Base-by-base conservation (phyloP, 1,284 basidiomycete genomes). In the Puccinia polysora region DNA sequence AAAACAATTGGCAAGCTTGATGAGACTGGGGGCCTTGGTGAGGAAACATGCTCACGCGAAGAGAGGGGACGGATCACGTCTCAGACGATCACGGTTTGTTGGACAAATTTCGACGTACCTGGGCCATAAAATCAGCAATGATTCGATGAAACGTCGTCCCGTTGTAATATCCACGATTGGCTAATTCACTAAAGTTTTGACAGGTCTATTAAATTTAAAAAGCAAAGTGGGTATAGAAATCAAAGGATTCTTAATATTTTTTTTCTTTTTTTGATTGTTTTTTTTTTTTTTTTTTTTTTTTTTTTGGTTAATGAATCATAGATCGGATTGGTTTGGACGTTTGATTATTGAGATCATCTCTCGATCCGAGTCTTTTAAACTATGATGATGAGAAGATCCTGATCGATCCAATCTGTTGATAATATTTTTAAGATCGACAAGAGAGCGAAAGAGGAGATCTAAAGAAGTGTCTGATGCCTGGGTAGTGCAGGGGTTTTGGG, bases 141-240 rank as follows among this genome's bases (percentile, higher is more conserved):
- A 74, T 38, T 47, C 63, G 20, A 65, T 62, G 62, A 47, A 70
- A 67, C 14, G 59, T 25, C 3, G 69, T 75, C 47, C 78, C 78
- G 49, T 78, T 76, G 73, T 78, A 78, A 73, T 78, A 79, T 30
- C 78, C 78, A 40, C 77, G 75, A 62, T 76, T 73, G 10, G 77
- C 77, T 36, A 79, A 74, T 65, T 77, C 75, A 56, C 75, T 76
- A 62, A 79, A 79, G 71, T 73, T 73, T 14, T 69, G 23, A 53
- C 63, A 65, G 12, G 63, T 73, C 71, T 73, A 36, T n/a, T n/a
- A n/a, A n/a, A n/a, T n/a, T n/a, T n/a, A n/a, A n/a, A n/a, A n/a
- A n/a, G n/a, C n/a, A n/a, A n/a, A n/a, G n/a, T n/a, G n/a, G n/a
- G n/a, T n/a, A n/a, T n/a, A n/a, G n/a, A n/a, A n/a, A n/a, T n/a